phyloP scores from a whole-genome alignment of 768 basidiomycete species.

The Thelephora ganbajun region DNA sequence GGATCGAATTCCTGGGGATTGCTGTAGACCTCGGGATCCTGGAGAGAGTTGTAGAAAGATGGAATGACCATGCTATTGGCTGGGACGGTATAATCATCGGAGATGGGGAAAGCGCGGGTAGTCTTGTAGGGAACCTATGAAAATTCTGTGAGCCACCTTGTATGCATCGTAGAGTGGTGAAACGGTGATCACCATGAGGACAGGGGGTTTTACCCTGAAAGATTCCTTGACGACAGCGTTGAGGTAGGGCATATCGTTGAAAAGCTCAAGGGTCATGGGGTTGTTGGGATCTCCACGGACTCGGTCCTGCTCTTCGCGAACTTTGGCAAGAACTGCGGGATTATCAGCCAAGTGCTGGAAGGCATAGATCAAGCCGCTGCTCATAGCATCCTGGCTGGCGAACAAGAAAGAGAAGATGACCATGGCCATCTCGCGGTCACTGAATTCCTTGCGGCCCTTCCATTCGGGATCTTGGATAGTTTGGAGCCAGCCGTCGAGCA shows the following conservation, averaged over 20 bases:
- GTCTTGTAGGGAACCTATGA: constrained; percentile 83
- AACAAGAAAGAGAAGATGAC: constrained; percentile 95
- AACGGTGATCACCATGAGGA: constrained; percentile 66
- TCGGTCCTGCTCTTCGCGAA: constrained; percentile 80
- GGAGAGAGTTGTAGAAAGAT: constrained; percentile 83
- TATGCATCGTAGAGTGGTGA: constrained; percentile 1
- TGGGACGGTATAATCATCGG: constrained; percentile 85
- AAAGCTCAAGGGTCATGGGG: constrained; percentile 72
- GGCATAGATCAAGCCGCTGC: constrained; percentile 85
- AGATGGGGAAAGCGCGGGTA: constrained; percentile 83
- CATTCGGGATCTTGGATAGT: constrained; percentile 46
- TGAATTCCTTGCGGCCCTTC: constrained; percentile 80
- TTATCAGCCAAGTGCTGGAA: constrained; percentile 95
- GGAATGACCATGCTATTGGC: constrained; percentile 89
- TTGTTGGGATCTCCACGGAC: constrained; percentile 65
- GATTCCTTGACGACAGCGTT: constrained; percentile 91
- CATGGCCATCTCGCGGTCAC: constrained; percentile 92
- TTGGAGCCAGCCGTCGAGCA: constrained; percentile 87
- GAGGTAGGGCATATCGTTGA: constrained; percentile 89
- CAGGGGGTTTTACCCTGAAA: constrained; percentile 82
- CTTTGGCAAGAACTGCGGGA: constrained; percentile 77
- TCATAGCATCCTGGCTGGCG: constrained; percentile 97
- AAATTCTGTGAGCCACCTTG: background rate
- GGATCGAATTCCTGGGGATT: constrained; percentile 74
- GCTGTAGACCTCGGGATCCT: constrained; percentile 80